Evolutionary conservation across 768 basidiomycete genomes (phyloP).

Genomic region (Xerocomus brunneocitrinus): DNA sequence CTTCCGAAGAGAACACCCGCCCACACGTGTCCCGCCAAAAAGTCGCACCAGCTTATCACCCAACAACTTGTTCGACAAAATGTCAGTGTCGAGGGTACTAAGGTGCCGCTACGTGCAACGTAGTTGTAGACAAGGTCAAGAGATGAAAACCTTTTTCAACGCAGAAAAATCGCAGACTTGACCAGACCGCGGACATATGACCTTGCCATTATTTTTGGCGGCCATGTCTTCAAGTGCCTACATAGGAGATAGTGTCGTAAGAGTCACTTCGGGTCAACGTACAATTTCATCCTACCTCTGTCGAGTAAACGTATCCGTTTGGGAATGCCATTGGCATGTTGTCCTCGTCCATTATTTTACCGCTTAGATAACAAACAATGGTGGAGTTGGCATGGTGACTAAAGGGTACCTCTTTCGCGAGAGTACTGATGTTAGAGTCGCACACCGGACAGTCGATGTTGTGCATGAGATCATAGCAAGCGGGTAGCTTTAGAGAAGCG

Average conservation of each 20-base stretch:
- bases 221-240: conserved; percentile 90
- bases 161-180: conserved; percentile 57
- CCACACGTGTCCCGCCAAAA: conserved; percentile 14
- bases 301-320: conserved; percentile 89
- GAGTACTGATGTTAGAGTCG: conserved; percentile 65
- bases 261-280: conserved; percentile 3
- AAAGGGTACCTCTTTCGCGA: conserved; percentile 83
- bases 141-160: conserved; percentile 88
- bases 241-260: conserved; percentile 9
- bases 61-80: neutral
- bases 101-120: neutral
- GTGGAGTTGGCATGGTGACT: conserved; percentile 95
- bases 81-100: neutral
- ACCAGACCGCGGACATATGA: conserved; percentile 80
- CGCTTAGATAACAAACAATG: conserved; percentile 87
- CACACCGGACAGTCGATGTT: conserved; percentile 93
- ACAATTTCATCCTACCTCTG: conserved; percentile 56
- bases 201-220: conserved; percentile 65
- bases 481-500: conserved; percentile 82
- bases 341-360: conserved; percentile 92
- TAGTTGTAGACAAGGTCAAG: conserved; percentile 38
- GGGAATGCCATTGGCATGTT: conserved; percentile 92
- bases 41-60: neutral
- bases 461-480: conserved; percentile 66
- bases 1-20: conserved; percentile 18